These are phyloP conservation scores for Thalassiosira hispida DNA, from an alignment of 352 stramenopile genomes.

Conservation along the genomic window DNA sequence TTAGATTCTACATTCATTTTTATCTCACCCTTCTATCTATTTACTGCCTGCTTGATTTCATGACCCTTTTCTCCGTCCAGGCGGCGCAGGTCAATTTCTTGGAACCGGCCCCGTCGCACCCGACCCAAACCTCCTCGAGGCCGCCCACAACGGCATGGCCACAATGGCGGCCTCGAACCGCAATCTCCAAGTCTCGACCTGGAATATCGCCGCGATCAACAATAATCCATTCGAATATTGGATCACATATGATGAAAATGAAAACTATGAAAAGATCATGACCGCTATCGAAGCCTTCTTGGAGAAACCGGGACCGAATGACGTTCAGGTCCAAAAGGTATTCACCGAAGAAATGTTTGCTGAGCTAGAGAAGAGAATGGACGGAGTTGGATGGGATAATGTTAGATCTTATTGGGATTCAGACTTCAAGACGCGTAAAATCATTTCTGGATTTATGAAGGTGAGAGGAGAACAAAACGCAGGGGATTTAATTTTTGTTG, in stretches of 20 bases:
- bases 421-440: constrained; percentile 85
- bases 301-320: constrained; percentile 75
- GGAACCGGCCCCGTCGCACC: constrained; percentile 32
- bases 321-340: constrained; percentile 81
- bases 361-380: constrained; percentile 75
- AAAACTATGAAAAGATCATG: constrained; percentile 86
- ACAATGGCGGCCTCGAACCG: constrained; percentile 57
- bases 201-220: constrained; percentile 90
- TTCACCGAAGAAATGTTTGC: constrained; percentile 86
- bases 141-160: constrained; percentile 43
- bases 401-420: constrained; percentile 81
- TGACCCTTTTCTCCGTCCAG: constrained; percentile 43
- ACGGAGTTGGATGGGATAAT: constrained; percentile 68
- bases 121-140: constrained; percentile 22
- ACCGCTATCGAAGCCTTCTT: constrained; percentile 84
- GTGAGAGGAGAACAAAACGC: constrained; percentile 15
- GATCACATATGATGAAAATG: constrained; percentile 86
- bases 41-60: no score
- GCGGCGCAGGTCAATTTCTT: constrained; percentile 67
- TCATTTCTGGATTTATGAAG: constrained; percentile 85
- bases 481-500: constrained; percentile 4
- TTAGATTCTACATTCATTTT: no score
- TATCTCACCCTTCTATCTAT: no score
- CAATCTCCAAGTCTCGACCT: constrained; percentile 74
- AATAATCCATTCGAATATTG: constrained; percentile 92